phyloP scores from a whole-genome alignment of 1,284 basidiomycete genomes.

The Tylopilus orsonianus region DNA sequence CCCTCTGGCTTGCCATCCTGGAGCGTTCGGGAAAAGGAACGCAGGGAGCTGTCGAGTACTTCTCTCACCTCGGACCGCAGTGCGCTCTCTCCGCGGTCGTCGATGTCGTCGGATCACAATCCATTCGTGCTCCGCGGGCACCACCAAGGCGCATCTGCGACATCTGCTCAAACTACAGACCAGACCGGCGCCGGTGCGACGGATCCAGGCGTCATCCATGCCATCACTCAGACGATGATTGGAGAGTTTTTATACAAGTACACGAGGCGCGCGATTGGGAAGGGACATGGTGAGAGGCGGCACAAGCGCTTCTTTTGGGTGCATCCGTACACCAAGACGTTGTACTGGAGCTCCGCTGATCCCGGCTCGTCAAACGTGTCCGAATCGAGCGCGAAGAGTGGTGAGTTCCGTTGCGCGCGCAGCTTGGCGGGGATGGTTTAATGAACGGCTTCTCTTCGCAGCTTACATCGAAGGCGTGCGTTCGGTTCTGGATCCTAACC shows the following conservation, averaged over 20 bases:
- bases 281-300: constrained; percentile 86
- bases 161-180: constrained; percentile 38
- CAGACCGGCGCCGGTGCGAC: constrained; percentile 48
- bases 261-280: constrained; percentile 88
- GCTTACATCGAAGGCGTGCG: constrained; percentile 95
- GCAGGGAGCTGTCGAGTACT: constrained; percentile 56
- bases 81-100: constrained; percentile 68
- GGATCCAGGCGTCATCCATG: constrained; percentile 87
- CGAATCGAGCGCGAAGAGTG: constrained; percentile 95
- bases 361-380: constrained; percentile 85
- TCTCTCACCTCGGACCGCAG: constrained; percentile 68
- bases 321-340: constrained; percentile 96
- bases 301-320: constrained; percentile 99
- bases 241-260: constrained; percentile 99
- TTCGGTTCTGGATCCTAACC: constrained; percentile 88
- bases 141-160: constrained; percentile 35
- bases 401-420: constrained; percentile 58
- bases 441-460: constrained; percentile 34
- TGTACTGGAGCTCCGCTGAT: constrained; percentile 97
- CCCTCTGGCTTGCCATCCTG: constrained; percentile 44
- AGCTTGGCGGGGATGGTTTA: constrained; percentile 11
- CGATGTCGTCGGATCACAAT: constrained; percentile 73
- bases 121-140: constrained; percentile 41
- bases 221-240: constrained; percentile 99
- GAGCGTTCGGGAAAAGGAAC: constrained; percentile 48